Base-by-base conservation (phyloP, 495 filamentous ascomycete species). In the Xylaria telfairii region DNA sequence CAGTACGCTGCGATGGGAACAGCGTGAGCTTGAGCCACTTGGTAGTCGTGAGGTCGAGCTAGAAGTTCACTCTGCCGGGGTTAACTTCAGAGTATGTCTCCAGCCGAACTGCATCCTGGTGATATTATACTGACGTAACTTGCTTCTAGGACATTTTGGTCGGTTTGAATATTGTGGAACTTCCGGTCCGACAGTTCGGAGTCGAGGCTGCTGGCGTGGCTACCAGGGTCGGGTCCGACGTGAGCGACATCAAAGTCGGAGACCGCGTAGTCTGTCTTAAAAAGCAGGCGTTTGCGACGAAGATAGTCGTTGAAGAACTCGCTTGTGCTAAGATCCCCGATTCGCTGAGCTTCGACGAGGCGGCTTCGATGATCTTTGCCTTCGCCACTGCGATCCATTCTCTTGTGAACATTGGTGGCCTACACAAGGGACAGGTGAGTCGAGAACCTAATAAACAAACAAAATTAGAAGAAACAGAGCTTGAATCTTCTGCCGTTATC, bases 351-450 rank as follows among this genome's bases (percentile, higher is more conserved):
- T 80, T 83, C 37, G 80, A 84, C n/a, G 76, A 78, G 24, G 84
- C 84, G 1, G 85, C 84, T 4, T 78, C 82, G 6, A 73, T 89
- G 1, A 87, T 86, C 0, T 73, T 85, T 0, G 79, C 81, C 1
- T 88, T 81, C 70, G 72, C 73, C 41, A 87, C 87, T 0, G 87
- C 87, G 0, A 82, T 84, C 41, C 85, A 90, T 69, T 80, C 84
- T 0, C 67, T 85, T 10, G 28, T 68, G 8, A 69, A 80, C 10
- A 34, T 81, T 7, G 81, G 74, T 0, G 41, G 69, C 0, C 72
- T 86, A 8, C 39, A 72, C 28, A 72, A 77, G n/a, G 83, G 71
- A 9, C 73, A 75, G 70, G 66, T 74, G 37, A 72, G n/a, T 37
- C 8, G 34, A 37, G 34, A 37, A 37, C 34, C 34, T 37, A 37